phyloP scores from a whole-genome alignment of 139 green algal genomes.

The Chlorella sp. region DNA sequence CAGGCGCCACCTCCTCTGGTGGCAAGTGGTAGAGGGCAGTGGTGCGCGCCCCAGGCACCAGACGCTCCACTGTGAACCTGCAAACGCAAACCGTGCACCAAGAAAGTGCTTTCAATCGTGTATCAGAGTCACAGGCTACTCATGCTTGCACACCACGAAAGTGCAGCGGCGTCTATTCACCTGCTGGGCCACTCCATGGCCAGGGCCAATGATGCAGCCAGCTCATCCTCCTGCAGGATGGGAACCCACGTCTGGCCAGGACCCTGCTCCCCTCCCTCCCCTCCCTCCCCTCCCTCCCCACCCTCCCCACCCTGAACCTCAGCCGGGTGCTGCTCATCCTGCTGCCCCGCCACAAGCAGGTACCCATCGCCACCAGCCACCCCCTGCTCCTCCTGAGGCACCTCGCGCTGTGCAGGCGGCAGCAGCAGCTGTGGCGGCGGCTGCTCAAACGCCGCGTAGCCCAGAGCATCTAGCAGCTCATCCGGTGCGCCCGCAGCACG shows the following conservation, averaged over 20 bases:
- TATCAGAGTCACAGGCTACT: too few species aligned
- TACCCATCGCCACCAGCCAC: conserved; percentile 1
- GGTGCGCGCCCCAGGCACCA: conserved; percentile 18
- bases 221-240: conserved; percentile 17
- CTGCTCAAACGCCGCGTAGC: neutral
- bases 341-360: neutral
- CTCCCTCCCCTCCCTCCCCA: neutral
- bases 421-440: neutral
- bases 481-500: neutral
- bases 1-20: too few species aligned
- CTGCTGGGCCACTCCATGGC: conserved; percentile 22
- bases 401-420: too few species aligned
- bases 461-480: neutral
- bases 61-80: conserved; percentile 31
- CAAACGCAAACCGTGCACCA: neutral
- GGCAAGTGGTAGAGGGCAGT: conserved; percentile 20
- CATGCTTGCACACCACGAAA: conserved; percentile 1
- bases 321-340: neutral
- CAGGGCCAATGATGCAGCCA: conserved; percentile 20
- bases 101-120: neutral
- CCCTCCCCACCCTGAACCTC: neutral
- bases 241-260: neutral
- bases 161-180: neutral
- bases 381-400: conserved; percentile 5
- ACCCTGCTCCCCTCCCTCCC: neutral